phyloP scores from a whole-genome alignment of 2,329 filamentous ascomycete genomes.

The Elsinoe fawcettii region DNA sequence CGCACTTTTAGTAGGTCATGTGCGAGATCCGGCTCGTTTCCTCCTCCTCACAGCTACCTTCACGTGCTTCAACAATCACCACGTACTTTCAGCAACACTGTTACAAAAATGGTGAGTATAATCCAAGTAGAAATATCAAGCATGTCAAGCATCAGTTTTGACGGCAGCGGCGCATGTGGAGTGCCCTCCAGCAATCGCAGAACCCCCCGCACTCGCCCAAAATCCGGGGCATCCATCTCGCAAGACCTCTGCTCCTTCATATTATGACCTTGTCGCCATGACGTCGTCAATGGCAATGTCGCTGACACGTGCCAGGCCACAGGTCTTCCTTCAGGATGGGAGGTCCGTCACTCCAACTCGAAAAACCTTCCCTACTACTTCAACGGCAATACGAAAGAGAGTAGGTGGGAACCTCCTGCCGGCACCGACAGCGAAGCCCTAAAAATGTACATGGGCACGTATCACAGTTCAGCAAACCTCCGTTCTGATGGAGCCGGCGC shows the following conservation, averaged over 20 bases:
- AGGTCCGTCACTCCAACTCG: slow-evolving; percentile 95
- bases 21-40: slow-evolving; percentile 5
- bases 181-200: not conserved
- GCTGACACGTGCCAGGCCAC: slow-evolving; percentile 32
- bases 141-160: not conserved
- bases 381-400: slow-evolving; percentile 77
- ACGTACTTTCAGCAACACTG: not conserved
- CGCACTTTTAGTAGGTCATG: slow-evolving; percentile 9
- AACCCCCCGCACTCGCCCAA: slow-evolving; percentile 4
- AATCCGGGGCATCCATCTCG: slow-evolving; percentile 10
- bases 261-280: not conserved
- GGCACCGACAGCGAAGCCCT: slow-evolving; percentile 87
- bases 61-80: slow-evolving; percentile 2
- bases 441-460: slow-evolving; percentile 84
- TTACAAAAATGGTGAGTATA: slow-evolving; percentile 6
- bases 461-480: slow-evolving; percentile 59
- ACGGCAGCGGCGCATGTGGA: slow-evolving; percentile 8
- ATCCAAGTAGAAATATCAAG: not conserved
- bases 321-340: slow-evolving; percentile 81
- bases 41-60: slow-evolving; percentile 4
- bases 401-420: slow-evolving; percentile 86
- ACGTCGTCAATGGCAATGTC: not conserved
- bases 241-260: not conserved
- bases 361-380: slow-evolving; percentile 99
- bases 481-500: slow-evolving; percentile 26